These are phyloP conservation scores for Globisporangium cystogenes DNA, from an alignment of 352 stramenopile genomes.

Conservation along the genomic window DNA sequence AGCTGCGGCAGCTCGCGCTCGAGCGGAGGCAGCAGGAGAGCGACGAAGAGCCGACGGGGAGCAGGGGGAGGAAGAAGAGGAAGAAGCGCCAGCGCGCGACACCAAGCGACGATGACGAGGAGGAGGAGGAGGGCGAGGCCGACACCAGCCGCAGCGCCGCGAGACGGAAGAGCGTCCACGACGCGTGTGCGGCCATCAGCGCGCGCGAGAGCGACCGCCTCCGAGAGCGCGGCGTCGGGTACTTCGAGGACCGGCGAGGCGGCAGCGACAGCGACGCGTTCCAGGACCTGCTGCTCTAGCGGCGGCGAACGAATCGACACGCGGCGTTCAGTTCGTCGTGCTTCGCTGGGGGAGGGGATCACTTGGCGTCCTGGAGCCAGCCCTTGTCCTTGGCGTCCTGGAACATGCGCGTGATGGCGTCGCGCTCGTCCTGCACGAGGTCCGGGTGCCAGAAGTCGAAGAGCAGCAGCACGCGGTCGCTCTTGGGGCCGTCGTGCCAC, in stretches of 20 bases:
- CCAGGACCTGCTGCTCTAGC: constrained; percentile 3
- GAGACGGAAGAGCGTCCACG: not conserved
- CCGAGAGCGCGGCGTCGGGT: not conserved
- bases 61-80: not conserved
- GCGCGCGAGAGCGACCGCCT: not conserved
- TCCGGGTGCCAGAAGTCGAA: constrained; percentile 84
- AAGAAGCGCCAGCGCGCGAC: not conserved
- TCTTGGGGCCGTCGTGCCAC: constrained; percentile 56
- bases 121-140: not conserved
- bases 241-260: constrained; percentile 10
- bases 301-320: not conserved
- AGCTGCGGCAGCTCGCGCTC: constrained; percentile 19
- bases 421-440: constrained; percentile 46
- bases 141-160: too few relatives aligned
- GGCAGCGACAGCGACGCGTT: constrained; percentile 9
- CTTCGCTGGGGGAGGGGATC: too few relatives aligned
- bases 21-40: not conserved
- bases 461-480: constrained; percentile 78
- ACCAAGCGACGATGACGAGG: not conserved
- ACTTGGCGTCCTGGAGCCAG: constrained; percentile 60
- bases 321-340: too few relatives aligned
- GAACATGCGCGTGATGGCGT: constrained; percentile 67
- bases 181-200: constrained; percentile 2
- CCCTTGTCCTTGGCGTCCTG: constrained; percentile 65
- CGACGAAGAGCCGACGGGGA: not conserved